Percentiles rank a stretch among this genome's conserved stretches.
Evolutionary conservation across 441 rosid genomes (phyloP).

Genomic region (Lepidium campestre): DNA sequence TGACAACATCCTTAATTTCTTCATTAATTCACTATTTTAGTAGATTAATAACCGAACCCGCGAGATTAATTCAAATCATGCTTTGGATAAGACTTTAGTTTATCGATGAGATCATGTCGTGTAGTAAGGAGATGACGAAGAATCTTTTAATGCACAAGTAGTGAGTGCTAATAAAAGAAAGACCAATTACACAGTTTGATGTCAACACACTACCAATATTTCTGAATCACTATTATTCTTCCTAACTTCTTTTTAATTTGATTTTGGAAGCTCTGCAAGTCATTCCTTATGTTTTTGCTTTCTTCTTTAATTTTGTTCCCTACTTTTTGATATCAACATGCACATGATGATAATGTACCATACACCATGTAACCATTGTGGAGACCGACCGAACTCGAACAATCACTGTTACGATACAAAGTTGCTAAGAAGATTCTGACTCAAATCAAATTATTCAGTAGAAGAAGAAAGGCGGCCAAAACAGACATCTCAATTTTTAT

Average conservation of each 20-base stretch:
- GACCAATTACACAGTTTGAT: neutral
- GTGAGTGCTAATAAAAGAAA: neutral
- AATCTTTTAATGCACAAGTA: constrained; percentile 2
- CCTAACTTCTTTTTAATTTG: neutral
- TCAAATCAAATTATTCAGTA: constrained; percentile 15
- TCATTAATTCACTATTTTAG: neutral
- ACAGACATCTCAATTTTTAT: constrained; percentile 18
- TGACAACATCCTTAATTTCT: constrained; percentile 18
- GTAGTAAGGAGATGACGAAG: neutral
- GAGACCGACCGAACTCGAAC: neutral
- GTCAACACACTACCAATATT: constrained; percentile 5
- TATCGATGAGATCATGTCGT: neutral
- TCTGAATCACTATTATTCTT: neutral
- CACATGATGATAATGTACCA: neutral
- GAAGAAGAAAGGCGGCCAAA: neutral
- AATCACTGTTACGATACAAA: neutral
- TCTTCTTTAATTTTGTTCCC: neutral
- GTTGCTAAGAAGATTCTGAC: neutral
- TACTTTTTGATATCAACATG: constrained; percentile 4
- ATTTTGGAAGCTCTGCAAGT: neutral
- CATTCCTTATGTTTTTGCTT: constrained; percentile 12
- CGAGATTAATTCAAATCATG: neutral
- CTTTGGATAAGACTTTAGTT: neutral
- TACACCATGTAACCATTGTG: neutral
- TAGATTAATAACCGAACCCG: neutral